A percentile compares a stretch with the other conserved stretches of the same genome.
These are phyloP conservation scores for Pochonia chlamydosporia DNA, from an alignment of 2,329 filamentous ascomycete genomes.

Conservation along the genomic window DNA sequence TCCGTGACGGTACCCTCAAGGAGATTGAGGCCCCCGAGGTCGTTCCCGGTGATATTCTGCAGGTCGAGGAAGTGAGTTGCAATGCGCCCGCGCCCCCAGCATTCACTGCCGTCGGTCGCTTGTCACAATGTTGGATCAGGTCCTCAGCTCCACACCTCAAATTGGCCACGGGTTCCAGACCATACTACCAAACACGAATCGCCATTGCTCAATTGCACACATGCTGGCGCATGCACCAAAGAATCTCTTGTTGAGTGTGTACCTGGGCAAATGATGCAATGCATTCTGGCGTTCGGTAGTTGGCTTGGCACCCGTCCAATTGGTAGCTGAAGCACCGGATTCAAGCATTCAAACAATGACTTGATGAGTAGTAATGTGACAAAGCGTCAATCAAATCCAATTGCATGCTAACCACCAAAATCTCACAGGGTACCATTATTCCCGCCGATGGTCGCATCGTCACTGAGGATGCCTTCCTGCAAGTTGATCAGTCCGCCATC, in stretches of 20 bases:
- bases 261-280: not conserved
- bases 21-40: constrained; percentile 80
- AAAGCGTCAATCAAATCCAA: no score
- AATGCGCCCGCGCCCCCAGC: not conserved
- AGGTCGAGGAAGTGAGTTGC: constrained; percentile 62
- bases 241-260: not conserved
- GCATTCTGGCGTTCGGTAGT: not conserved
- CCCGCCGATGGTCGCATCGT: constrained; percentile 83
- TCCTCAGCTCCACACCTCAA: not conserved
- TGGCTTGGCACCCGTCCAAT: not conserved
- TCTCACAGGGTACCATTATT: constrained; percentile 67
- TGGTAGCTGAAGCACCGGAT: not conserved
- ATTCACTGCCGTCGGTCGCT: not conserved
- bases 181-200: not conserved
- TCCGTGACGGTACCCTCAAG: constrained; percentile 69
- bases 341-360: not conserved
- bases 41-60: constrained; percentile 84
- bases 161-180: not conserved
- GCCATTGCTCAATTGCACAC: not conserved
- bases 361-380: no score
- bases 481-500: constrained; percentile 88
- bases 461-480: constrained; percentile 76
- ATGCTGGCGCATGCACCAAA: not conserved
- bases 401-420: not conserved
- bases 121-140: not conserved